Percentiles rank a stretch among this genome's conserved stretches.
Conservation (phyloP, 2,329 filamentous ascomycete species). For the Esteya vermicola region DNA sequence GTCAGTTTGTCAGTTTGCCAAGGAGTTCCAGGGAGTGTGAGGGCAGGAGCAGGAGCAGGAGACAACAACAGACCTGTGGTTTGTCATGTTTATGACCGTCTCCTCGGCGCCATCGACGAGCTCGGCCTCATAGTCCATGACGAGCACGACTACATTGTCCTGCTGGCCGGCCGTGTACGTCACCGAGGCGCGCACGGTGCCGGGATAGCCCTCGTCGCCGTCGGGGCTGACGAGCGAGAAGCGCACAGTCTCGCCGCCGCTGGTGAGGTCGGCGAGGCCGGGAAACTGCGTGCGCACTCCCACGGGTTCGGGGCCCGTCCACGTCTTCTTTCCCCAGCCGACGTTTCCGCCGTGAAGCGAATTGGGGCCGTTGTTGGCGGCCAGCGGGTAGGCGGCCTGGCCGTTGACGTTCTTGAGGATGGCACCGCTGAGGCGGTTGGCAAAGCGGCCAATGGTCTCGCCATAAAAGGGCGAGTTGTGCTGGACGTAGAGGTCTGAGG, state of each 20-base stretch:
- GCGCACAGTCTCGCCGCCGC: slow-evolving; percentile 51
- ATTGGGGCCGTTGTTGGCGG: slow-evolving; percentile 66
- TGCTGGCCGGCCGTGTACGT: slow-evolving; percentile 67
- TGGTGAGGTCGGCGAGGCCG: slow-evolving; percentile 29
- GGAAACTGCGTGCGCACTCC: slow-evolving; percentile 31
- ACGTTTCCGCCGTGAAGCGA: slow-evolving; percentile 55
- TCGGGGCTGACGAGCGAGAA: slow-evolving; percentile 58
- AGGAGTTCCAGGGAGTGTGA: neutral
- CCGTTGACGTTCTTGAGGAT: slow-evolving; percentile 58
- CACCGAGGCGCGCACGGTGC: slow-evolving; percentile 63
- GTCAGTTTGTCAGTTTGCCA: too few relatives aligned
- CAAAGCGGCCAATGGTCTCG: slow-evolving; percentile 75
- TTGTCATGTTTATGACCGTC: slow-evolving; percentile 85
- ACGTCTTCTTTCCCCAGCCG: slow-evolving; percentile 73
- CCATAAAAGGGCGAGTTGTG: slow-evolving; percentile 76
- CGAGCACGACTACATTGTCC: slow-evolving; percentile 44
- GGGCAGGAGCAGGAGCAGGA: neutral
- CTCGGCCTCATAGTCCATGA: slow-evolving; percentile 81
- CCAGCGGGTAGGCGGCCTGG: slow-evolving; percentile 51
- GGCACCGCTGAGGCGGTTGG: slow-evolving; percentile 68
- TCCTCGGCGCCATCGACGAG: slow-evolving; percentile 70
- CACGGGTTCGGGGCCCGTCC: slow-evolving; percentile 54
- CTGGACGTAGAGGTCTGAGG: slow-evolving; percentile 56
- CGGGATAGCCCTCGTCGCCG: slow-evolving; percentile 82
- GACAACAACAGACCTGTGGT: slow-evolving; percentile 58